Evolutionary conservation across 2,329 filamentous ascomycete species (phyloP), one percentile per base, ranked within the genome.

Genomic region (Fusarium sterilihyphosum): DNA sequence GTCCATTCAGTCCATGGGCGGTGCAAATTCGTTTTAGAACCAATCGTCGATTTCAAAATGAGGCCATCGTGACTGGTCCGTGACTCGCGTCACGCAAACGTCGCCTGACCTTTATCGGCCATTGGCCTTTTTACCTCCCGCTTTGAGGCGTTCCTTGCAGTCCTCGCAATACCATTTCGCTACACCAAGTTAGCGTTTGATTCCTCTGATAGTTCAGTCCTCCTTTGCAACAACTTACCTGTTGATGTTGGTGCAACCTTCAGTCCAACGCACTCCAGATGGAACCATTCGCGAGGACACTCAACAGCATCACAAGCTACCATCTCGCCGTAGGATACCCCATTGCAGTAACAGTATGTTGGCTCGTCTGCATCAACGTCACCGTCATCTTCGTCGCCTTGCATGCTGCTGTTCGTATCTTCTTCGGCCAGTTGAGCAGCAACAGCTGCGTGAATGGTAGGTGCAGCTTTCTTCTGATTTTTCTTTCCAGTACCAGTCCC

Each of bases 81-180:
- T 70, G 52, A 71, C 47, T 66, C 68, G 53, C 70, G 53, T 53
- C 67, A 56, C 33, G 33, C 18, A 44, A 31, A 47, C 31, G 40
- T 65, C 54, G 47, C 24, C 52, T 62, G 66, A 49, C 46, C 56
- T 65, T 65, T 81, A 88, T 77, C 87, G 85, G 49, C 84, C 84
- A 69, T 84, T 85, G 18, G 83, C 77, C 77, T 89, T 89, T 78
- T 88, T 90, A 54, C 87, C 86, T 63, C 84, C 84, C 63, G 87
- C 85, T 78, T 88, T 89, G 75, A 92, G 84, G 53, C 88, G 87
- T 73, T 92, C 90, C 80, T 93, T 93, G 82, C 93, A 95, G 78
- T 94, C 92, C 71, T 93, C 91, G 81, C 93, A 95, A 78, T 93
- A 95, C 93, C 93, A 95, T 89, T 94, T 94, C 60, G 91, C 92